Evolutionary conservation across 2,329 filamentous ascomycete species (phyloP).

Genomic region (Epichloe gansuensis): DNA sequence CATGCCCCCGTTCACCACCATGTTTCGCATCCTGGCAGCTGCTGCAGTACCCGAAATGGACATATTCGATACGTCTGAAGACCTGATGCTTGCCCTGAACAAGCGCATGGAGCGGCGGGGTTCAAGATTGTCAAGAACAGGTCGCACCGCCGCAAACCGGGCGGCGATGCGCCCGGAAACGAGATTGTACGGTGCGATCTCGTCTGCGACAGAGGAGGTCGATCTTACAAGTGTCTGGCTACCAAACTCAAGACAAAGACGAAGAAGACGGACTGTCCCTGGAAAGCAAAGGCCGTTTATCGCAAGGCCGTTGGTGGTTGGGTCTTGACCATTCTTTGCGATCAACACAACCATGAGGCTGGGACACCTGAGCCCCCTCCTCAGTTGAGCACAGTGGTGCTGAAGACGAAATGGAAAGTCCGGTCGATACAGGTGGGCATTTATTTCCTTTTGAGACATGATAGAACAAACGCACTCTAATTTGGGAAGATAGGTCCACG

Average conservation of each 20-base stretch:
- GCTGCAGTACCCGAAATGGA: constrained; percentile 24
- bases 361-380: constrained; percentile 30
- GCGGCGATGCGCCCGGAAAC: constrained; percentile 28
- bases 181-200: constrained; percentile 32
- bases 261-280: constrained; percentile 34
- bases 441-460: neutral
- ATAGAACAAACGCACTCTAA: neutral
- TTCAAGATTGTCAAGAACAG: constrained; percentile 34
- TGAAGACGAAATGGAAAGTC: constrained; percentile 19
- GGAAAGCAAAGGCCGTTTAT: constrained; percentile 33
- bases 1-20: constrained; percentile 12
- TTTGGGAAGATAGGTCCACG: neutral
- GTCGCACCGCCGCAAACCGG: constrained; percentile 29
- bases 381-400: constrained; percentile 21
- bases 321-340: constrained; percentile 32
- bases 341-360: constrained; percentile 33
- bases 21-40: constrained; percentile 33
- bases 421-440: constrained; percentile 9
- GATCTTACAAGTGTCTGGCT: constrained; percentile 30
- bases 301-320: constrained; percentile 31
- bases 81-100: constrained; percentile 28
- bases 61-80: constrained; percentile 28
- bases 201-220: constrained; percentile 32
- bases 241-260: constrained; percentile 34
- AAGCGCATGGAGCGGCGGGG: constrained; percentile 29